A percentile compares a stretch with the other conserved stretches of the same genome.
These are phyloP conservation scores for Fusarium compactum DNA, from an alignment of 2,329 filamentous ascomycete species.

Conservation along the genomic window DNA sequence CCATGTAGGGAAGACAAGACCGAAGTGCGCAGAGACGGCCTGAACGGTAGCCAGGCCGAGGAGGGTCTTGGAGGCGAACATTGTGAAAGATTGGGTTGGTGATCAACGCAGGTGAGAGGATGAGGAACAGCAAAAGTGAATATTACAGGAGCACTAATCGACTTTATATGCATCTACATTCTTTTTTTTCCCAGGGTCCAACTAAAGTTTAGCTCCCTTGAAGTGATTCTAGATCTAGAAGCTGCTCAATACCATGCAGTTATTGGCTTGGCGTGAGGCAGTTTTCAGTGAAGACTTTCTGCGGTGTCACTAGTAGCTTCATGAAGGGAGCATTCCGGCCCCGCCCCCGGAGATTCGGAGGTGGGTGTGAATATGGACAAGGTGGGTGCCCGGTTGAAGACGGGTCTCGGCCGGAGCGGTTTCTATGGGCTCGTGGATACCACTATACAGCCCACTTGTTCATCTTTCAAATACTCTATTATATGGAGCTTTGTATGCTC, in stretches of 20 bases:
- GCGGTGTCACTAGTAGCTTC: conserved; percentile 16
- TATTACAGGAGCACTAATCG: conserved; percentile 8
- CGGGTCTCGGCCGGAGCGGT: not conserved
- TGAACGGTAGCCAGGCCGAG: conserved; percentile 53
- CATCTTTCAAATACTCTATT: too few relatives aligned
- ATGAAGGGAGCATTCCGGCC: conserved; percentile 11
- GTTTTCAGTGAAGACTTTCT: conserved; percentile 25
- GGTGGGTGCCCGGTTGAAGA: conserved; percentile 26
- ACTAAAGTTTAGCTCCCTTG: conserved; percentile 14
- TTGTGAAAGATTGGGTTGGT: conserved; percentile 14
- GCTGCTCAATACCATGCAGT: conserved; percentile 16
- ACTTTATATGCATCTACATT: conserved; percentile 33
- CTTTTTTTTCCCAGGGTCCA: conserved; percentile 8
- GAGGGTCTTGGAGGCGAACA: conserved; percentile 51
- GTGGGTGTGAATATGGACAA: conserved; percentile 29
- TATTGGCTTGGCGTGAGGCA: conserved; percentile 38
- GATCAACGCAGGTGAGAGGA: not conserved
- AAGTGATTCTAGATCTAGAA: conserved; percentile 14
- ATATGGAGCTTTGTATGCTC: not conserved
- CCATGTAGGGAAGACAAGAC: conserved; percentile 61
- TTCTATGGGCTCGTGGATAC: not conserved
- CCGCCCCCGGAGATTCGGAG: conserved; percentile 32
- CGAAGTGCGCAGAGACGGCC: conserved; percentile 62
- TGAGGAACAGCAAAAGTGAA: conserved; percentile 4
- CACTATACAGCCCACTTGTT: not conserved